Evolutionary conservation across 2,329 filamentous ascomycete genomes (phyloP).

Genomic region (Talaromyces pinophilus): DNA sequence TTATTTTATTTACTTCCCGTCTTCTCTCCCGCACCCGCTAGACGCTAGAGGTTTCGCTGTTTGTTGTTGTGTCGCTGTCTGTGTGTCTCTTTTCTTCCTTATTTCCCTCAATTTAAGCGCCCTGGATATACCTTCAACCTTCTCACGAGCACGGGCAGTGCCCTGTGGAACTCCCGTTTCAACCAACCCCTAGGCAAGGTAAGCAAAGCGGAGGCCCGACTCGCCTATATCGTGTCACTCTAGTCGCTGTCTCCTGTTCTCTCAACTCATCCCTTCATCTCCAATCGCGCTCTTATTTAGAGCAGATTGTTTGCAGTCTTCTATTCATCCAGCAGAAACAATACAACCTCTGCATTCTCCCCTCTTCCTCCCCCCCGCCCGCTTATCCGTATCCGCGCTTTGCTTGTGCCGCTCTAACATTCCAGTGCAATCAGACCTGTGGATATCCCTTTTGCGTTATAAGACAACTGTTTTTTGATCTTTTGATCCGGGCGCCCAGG

Average conservation of each 20-base stretch:
- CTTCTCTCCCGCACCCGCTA: not conserved
- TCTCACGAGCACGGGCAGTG: slow-evolving; percentile 16
- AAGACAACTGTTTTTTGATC: slow-evolving; percentile 5
- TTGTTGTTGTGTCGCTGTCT: not conserved
- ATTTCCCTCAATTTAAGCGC: slow-evolving; percentile 14
- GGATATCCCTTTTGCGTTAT: slow-evolving; percentile 5
- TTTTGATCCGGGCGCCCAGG: slow-evolving; percentile 22
- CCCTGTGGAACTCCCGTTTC: slow-evolving; percentile 21
- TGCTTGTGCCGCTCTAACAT: slow-evolving; percentile 11
- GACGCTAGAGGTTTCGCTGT: slow-evolving; percentile 2
- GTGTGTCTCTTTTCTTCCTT: not conserved
- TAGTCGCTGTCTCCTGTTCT: not conserved
- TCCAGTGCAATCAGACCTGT: slow-evolving; percentile 19
- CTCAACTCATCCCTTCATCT: not conserved
- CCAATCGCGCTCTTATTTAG: not conserved
- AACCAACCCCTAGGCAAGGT: slow-evolving; percentile 19
- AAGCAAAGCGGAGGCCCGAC: slow-evolving; percentile 2
- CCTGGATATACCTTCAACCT: slow-evolving; percentile 22
- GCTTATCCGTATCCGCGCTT: slow-evolving; percentile 13
- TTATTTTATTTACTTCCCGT: not conserved
- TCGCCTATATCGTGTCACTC: not conserved
- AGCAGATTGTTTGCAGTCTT: not conserved
- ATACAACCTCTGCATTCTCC: not conserved
- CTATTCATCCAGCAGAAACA: not conserved
- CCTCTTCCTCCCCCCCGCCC: slow-evolving; percentile 1